Percentiles rank a stretch among this genome's conserved stretches.
Conservation (phyloP, 2,329 filamentous ascomycete genomes). For the Diaporthe citriasiana region DNA sequence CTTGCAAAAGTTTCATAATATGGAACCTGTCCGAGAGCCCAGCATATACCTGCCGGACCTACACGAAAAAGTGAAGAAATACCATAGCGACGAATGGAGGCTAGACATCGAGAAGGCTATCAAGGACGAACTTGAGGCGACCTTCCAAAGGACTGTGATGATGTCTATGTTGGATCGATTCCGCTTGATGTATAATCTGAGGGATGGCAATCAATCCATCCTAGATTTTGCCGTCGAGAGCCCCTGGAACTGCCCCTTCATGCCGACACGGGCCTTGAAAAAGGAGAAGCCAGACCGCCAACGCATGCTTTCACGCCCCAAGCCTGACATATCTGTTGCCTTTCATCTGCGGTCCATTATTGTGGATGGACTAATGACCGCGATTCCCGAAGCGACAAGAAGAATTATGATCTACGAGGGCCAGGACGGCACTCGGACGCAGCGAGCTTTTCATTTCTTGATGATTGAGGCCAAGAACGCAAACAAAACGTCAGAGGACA, state of each 20-base stretch:
- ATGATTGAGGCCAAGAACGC: conserved; percentile 32
- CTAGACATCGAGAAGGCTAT: conserved; percentile 11
- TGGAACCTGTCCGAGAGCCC: neutral
- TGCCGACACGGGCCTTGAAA: conserved; percentile 21
- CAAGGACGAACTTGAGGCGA: conserved; percentile 4
- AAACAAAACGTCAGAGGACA: neutral
- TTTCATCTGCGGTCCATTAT: conserved; percentile 25
- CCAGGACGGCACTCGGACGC: neutral
- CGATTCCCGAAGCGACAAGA: neutral
- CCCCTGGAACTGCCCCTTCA: conserved; percentile 25
- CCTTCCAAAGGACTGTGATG: conserved; percentile 26
- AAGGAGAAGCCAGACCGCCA: neutral
- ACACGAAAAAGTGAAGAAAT: conserved; percentile 2
- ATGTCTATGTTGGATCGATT: conserved; percentile 37
- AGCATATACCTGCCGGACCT: neutral
- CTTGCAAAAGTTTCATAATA: neutral
- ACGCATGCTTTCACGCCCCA: too few relatives aligned
- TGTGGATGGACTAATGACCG: neutral
- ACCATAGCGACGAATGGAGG: conserved; percentile 16
- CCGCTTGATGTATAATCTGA: conserved; percentile 28
- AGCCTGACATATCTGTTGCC: conserved; percentile 29
- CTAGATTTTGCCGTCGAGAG: conserved; percentile 36
- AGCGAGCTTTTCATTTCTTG: conserved; percentile 33
- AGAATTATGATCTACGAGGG: conserved; percentile 17
- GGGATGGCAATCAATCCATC: neutral